These are phyloP conservation scores for Scutellaria barbata DNA, from an alignment of 257 asterid species.

Conservation along the genomic window DNA sequence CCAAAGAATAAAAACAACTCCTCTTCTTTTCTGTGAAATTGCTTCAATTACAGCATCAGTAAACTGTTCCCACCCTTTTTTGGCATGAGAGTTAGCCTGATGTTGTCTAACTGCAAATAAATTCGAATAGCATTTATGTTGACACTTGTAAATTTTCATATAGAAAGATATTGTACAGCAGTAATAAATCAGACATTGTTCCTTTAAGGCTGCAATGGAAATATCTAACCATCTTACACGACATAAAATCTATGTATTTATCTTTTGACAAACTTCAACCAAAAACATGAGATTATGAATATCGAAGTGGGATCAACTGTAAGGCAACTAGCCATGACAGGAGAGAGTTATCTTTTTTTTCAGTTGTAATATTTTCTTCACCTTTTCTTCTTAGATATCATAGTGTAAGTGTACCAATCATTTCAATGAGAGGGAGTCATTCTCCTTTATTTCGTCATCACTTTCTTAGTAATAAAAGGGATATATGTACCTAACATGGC, in stretches of 20 bases:
- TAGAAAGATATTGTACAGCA: not conserved
- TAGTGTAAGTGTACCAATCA: not conserved
- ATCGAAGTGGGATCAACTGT: not conserved
- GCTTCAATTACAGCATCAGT: slow-evolving; percentile 90
- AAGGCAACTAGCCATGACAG: not conserved
- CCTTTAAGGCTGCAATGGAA: not conserved
- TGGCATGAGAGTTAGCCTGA: slow-evolving; percentile 95
- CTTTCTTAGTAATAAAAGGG: slow-evolving; percentile 15
- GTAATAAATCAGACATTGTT: slow-evolving; percentile 1
- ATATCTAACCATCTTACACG: not conserved
- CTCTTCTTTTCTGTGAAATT: slow-evolving; percentile 74
- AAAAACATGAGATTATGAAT: slow-evolving; percentile 1
- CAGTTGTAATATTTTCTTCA: not conserved
- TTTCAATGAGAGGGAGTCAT: slow-evolving; percentile 4
- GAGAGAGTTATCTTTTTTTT: not conserved
- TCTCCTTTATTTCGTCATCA: not conserved
- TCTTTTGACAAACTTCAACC: not conserved
- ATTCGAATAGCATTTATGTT: slow-evolving; percentile 19
- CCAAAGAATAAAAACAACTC: slow-evolving; percentile 97
- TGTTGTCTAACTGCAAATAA: slow-evolving; percentile 74
- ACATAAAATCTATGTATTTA: not conserved
- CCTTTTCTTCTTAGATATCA: slow-evolving; percentile 7
- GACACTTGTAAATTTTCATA: slow-evolving; percentile 20
- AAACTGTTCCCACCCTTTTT: slow-evolving; percentile 96
- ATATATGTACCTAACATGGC: slow-evolving; percentile 3